phyloP scores from a whole-genome alignment of 495 filamentous ascomycete species.

The Xanthoparmelia taractica region DNA sequence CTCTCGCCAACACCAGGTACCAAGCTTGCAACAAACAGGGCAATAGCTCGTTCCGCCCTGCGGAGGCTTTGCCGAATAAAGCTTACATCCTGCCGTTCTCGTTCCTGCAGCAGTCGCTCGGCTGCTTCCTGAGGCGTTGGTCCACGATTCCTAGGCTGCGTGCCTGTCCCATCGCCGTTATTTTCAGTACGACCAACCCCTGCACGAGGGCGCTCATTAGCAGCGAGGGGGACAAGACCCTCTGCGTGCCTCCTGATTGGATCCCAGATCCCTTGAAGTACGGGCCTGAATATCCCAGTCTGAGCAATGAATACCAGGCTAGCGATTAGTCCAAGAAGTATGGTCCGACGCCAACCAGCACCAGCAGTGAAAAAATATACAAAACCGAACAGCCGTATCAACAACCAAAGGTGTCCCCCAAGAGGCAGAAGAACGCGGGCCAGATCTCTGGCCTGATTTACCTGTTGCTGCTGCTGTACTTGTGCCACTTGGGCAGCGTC shows the following conservation, averaged over 20 bases:
- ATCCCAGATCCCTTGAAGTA: slow-evolving; percentile 49
- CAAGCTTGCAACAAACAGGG: slow-evolving; percentile 77
- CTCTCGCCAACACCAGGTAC: slow-evolving; percentile 79
- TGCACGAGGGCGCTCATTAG: slow-evolving; percentile 27
- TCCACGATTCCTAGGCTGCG: slow-evolving; percentile 24
- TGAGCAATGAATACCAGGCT: slow-evolving; percentile 57
- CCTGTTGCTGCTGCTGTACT: slow-evolving; percentile 21
- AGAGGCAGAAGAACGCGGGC: slow-evolving; percentile 28
- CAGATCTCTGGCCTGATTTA: slow-evolving; percentile 26
- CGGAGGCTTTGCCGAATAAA: slow-evolving; percentile 53
- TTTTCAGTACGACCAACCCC: slow-evolving; percentile 18
- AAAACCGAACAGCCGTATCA: slow-evolving; percentile 68
- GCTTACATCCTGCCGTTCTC: slow-evolving; percentile 38
- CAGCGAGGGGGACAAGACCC: slow-evolving; percentile 53
- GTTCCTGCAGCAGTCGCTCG: slow-evolving; percentile 46
- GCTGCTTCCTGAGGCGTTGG: slow-evolving; percentile 48
- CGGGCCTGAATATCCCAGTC: slow-evolving; percentile 51
- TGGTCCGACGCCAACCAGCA: slow-evolving; percentile 61
- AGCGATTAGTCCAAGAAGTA: slow-evolving; percentile 54
- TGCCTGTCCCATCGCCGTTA: slow-evolving; percentile 7
- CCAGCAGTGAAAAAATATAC: slow-evolving; percentile 71
- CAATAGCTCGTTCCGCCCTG: slow-evolving; percentile 62
- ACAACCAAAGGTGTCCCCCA: slow-evolving; percentile 57
- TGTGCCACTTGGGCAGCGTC: slow-evolving; percentile 13
- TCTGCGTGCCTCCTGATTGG: slow-evolving; percentile 67